These are phyloP conservation scores for Phialophora verrucosa DNA, from an alignment of 2,329 filamentous ascomycete genomes.

Conservation along the genomic window DNA sequence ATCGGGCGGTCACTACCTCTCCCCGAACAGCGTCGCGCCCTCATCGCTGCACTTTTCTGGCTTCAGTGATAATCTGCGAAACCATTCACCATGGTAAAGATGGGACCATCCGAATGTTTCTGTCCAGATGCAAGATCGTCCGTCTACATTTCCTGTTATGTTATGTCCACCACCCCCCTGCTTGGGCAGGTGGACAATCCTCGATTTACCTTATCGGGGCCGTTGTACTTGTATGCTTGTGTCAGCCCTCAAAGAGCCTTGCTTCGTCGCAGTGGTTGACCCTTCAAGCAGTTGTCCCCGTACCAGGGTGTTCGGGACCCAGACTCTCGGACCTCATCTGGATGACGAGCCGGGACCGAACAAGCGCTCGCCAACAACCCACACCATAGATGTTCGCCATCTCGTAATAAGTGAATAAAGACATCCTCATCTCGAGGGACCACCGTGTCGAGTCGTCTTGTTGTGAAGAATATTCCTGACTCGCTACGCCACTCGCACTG, in stretches of 20 bases:
- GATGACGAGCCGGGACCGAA: not conserved
- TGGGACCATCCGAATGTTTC: not conserved
- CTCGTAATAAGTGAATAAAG: too few relatives aligned
- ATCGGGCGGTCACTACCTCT: constrained; percentile 19
- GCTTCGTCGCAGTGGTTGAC: not conserved
- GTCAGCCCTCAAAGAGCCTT: constrained; percentile 8
- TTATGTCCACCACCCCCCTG: constrained; percentile 3
- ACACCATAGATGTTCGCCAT: not conserved
- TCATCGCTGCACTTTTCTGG: not conserved
- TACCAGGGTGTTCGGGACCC: not conserved
- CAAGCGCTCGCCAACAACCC: not conserved
- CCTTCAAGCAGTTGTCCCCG: not conserved
- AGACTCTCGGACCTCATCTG: not conserved
- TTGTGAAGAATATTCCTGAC: not conserved
- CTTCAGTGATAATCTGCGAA: constrained; percentile 4
- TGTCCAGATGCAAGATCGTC: constrained; percentile 25
- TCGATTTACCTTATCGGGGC: constrained; percentile 14
- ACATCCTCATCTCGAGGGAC: not conserved
- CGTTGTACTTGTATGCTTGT: constrained; percentile 3
- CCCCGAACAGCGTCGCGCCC: too few relatives aligned
- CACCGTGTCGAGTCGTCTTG: not conserved
- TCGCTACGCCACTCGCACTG: not conserved
- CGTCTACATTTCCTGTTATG: constrained; percentile 22
- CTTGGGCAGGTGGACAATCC: constrained; percentile 9
- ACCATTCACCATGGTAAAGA: not conserved